Base-by-base conservation (phyloP, 352 stramenopile genomes). In the Blastocystis sp. region DNA sequence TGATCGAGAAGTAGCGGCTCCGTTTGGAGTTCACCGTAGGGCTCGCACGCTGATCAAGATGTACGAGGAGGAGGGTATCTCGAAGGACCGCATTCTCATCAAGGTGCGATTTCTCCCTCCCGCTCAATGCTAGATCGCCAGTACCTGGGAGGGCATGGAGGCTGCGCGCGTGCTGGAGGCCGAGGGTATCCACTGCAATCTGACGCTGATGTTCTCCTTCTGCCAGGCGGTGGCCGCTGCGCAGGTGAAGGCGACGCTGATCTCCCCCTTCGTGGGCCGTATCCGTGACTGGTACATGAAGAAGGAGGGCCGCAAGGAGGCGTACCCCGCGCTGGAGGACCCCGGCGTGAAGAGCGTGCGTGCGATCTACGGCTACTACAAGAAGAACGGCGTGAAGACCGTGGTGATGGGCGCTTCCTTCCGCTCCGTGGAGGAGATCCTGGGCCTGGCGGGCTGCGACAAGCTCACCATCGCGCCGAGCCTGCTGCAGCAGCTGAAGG, bases 321-420 rank as follows among this genome's bases (percentile, higher is more conserved):
- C 91, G 89, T 98, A 97, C 91, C 93, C 94, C 89, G 94, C 95
- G 28, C 91, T 94, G 89, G 95, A 98, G 87, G 97, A 99, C 93
- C 95, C 95, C 38, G 96, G 96, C 89, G 96, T 98, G n/a, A 89
- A 98, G 69, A 94, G 93, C 57, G 95, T 98, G 59, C 94, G 92
- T 78, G 95, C 96, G 90, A 98, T 99, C 91, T 98, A 98, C 91
- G 93, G 95, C 82, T 98, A 98, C 92, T 98, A 98, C 94, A 98
- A 99, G 91, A 98, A 98, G 92, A 96, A 94, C 92, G 93, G 92
- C 82, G 95, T 97, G 92, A 92, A 95, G 82, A 98, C 95, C 21
- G 96, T 98, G 68, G 94, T 98, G 79, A 98, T 98, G 95, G 95
- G 94, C 78, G 93, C 95, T 69, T 96, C 92, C 90, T 98, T 98